Conservation (phyloP, 2,329 filamentous ascomycete species). For the Erysiphe neolycopersici region DNA sequence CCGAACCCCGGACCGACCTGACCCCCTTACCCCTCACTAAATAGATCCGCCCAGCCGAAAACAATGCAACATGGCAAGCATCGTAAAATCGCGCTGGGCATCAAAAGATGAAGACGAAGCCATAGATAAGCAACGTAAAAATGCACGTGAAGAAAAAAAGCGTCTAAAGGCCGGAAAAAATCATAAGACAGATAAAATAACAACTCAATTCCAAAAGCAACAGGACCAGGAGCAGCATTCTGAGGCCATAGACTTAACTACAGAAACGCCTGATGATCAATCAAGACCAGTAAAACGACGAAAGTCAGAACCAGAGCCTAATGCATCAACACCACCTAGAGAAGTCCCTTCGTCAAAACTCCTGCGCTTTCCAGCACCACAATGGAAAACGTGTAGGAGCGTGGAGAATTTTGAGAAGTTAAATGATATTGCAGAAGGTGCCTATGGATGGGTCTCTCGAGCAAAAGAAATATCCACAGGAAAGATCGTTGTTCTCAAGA, state of each 20-base stretch:
- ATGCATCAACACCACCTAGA: conserved; percentile 8
- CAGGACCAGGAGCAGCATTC: too few relatives aligned
- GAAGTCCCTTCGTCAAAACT: conserved; percentile 24
- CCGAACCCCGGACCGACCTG: not conserved
- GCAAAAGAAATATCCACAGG: conserved; percentile 49
- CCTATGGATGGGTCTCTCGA: conserved; percentile 81
- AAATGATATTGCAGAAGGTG: conserved; percentile 93
- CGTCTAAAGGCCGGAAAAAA: conserved; percentile 61
- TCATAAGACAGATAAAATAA: conserved; percentile 30
- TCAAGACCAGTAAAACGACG: conserved; percentile 33
- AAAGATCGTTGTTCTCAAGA: conserved; percentile 72
- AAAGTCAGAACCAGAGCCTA: conserved; percentile 17
- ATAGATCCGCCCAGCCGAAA: conserved; percentile 1
- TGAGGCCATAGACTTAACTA: conserved; percentile 1
- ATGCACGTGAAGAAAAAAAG: conserved; percentile 53
- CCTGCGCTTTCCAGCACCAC: conserved; percentile 40
- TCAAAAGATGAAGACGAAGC: conserved; percentile 50
- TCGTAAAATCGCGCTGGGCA: conserved; percentile 51
- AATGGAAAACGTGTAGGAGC: conserved; percentile 46
- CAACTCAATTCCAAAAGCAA: conserved; percentile 1
- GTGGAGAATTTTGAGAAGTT: conserved; percentile 76
- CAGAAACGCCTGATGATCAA: conserved; percentile 7
- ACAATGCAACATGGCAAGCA: conserved; percentile 6
- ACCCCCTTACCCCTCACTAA: conserved; percentile 1
- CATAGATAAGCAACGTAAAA: conserved; percentile 34